phyloP scores from a whole-genome alignment of 1,139 yeast species.

The Magnusiomyces suaveolens region DNA sequence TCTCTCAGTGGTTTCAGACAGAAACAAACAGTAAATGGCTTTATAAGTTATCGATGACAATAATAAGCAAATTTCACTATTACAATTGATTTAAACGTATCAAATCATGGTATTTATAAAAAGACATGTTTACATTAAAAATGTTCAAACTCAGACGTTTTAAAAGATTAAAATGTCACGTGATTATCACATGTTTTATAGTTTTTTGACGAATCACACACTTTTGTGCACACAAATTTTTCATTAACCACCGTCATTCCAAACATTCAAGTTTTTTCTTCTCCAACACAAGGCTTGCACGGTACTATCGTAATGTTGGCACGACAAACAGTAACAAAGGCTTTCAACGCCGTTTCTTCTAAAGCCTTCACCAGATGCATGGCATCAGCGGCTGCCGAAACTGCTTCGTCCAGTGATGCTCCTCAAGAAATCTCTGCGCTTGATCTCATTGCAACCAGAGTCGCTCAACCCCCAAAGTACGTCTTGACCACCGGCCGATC shows the following conservation, averaged over 20 bases:
- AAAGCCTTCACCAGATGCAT: not conserved
- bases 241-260: not conserved
- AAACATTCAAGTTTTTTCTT: not conserved
- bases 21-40: too few species aligned
- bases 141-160: constrained; percentile 3
- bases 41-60: too few species aligned
- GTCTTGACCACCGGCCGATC: constrained; percentile 72
- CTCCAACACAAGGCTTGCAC: not conserved
- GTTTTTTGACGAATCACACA: not conserved
- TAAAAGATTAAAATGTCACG: not conserved
- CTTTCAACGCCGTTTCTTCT: not conserved
- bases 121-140: too few species aligned
- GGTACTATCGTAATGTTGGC: not conserved
- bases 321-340: not conserved
- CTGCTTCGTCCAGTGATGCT: not conserved
- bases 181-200: not conserved
- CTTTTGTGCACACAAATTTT: not conserved
- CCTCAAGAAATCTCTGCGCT: not conserved
- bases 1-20: not conserved
- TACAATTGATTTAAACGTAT: not conserved
- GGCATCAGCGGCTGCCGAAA: constrained; percentile 1
- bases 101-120: constrained; percentile 6
- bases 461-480: constrained; percentile 50
- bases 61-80: not conserved
- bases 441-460: constrained; percentile 3